Percentiles rank a stretch among this genome's conserved stretches.
phyloP scores from a whole-genome alignment of 345 rosid species.

The Populus pruinosa region DNA sequence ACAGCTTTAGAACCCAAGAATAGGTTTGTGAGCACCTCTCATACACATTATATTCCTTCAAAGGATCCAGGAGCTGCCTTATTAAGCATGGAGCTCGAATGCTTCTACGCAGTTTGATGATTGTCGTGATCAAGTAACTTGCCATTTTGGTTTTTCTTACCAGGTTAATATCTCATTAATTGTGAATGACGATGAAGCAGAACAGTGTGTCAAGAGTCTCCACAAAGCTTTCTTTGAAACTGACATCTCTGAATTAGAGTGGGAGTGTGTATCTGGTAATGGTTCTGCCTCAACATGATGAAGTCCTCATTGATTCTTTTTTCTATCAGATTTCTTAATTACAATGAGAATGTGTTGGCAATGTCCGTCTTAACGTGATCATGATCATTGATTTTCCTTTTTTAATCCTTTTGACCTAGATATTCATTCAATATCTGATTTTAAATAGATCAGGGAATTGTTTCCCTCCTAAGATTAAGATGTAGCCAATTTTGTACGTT shows the following conservation, averaged over 20 bases:
- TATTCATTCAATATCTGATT: background rate
- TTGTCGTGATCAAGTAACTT: background rate
- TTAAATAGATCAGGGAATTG: background rate
- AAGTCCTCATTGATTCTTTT: background rate
- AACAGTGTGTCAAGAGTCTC: slow-evolving; percentile 77
- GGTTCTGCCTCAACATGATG: slow-evolving; percentile 32
- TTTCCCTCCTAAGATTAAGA: background rate
- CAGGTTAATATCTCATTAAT: slow-evolving; percentile 93
- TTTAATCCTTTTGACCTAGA: background rate
- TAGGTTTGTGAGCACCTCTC: slow-evolving; percentile 1
- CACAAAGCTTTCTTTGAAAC: slow-evolving; percentile 70
- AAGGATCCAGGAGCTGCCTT: background rate
- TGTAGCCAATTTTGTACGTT: background rate
- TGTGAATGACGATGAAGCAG: slow-evolving; percentile 79
- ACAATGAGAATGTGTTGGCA: background rate
- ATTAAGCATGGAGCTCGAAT: background rate
- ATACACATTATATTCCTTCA: background rate
- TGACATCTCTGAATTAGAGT: slow-evolving; percentile 43
- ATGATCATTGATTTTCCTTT: background rate
- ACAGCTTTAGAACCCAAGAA: background rate
- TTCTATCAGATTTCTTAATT: background rate
- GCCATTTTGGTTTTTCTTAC: background rate
- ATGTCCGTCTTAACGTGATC: background rate
- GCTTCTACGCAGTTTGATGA: background rate
- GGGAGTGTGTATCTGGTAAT: slow-evolving; percentile 27